phyloP scores from a whole-genome alignment of 2,329 filamentous ascomycete genomes.

The Macrophomina tecta region DNA sequence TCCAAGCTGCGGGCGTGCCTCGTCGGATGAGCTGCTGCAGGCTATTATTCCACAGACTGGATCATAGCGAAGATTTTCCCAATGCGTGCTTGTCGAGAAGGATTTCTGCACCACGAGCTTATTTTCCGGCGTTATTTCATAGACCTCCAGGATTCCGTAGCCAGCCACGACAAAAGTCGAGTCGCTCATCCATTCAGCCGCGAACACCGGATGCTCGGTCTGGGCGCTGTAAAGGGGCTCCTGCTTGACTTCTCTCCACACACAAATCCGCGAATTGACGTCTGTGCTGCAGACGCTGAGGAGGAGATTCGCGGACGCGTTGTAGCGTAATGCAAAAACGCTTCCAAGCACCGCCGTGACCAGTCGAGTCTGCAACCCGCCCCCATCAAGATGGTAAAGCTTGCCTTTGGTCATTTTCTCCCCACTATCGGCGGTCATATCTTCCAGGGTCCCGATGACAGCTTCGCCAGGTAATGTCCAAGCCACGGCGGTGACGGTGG shows the following conservation, averaged over 20 bases:
- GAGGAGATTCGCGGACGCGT: conserved; percentile 40
- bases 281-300: conserved; percentile 48
- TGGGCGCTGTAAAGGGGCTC: conserved; percentile 51
- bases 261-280: conserved; percentile 45
- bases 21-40: conserved; percentile 37
- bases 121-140: conserved; percentile 40
- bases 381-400: conserved; percentile 40
- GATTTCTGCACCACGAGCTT: conserved; percentile 37
- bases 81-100: conserved; percentile 40
- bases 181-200: conserved; percentile 53
- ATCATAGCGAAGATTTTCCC: conserved; percentile 49
- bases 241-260: conserved; percentile 41
- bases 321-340: conserved; percentile 46
- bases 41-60: conserved; percentile 48
- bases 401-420: conserved; percentile 47
- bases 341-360: conserved; percentile 46
- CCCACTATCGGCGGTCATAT: conserved; percentile 43
- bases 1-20: conserved; percentile 39
- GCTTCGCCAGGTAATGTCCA: conserved; percentile 44
- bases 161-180: conserved; percentile 53
- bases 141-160: conserved; percentile 46
- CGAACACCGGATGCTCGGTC: conserved; percentile 48
- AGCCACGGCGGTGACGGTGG: conserved; percentile 44
- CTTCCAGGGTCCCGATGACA: conserved; percentile 43
- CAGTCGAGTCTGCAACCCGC: conserved; percentile 39